Percentiles rank a stretch among this genome's conserved stretches.
These are phyloP conservation scores for Metschnikowia koreensis DNA, from an alignment of 805 yeast genomes.

Conservation along the genomic window DNA sequence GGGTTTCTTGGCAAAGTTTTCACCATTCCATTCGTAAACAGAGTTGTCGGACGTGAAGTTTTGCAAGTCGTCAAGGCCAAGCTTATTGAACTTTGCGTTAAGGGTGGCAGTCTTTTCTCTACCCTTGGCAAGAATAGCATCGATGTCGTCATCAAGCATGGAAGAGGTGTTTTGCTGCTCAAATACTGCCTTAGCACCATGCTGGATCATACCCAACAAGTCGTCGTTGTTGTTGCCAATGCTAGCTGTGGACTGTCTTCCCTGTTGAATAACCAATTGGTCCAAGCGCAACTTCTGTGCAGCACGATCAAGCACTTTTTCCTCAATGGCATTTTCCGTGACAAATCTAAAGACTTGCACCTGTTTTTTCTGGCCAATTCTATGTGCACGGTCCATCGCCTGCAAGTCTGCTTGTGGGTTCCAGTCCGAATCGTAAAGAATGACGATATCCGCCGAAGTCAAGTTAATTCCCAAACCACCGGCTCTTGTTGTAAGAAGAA, in stretches of 20 bases:
- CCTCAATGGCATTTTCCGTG: slow-evolving; percentile 94
- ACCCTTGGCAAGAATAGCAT: slow-evolving; percentile 75
- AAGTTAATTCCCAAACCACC: slow-evolving; percentile 95
- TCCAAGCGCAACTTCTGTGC: slow-evolving; percentile 90
- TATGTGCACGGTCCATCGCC: slow-evolving; percentile 97
- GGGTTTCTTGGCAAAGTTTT: slow-evolving; percentile 64
- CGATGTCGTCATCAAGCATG: slow-evolving; percentile 68
- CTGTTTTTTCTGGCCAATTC: slow-evolving; percentile 96
- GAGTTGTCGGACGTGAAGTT: slow-evolving; percentile 84
- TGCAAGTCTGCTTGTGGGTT: slow-evolving; percentile 97
- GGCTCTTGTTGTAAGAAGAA: slow-evolving; percentile 88
- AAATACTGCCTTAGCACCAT: slow-evolving; percentile 89
- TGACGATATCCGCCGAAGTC: slow-evolving; percentile 88
- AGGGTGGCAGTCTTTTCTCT: slow-evolving; percentile 76
- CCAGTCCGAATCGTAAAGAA: slow-evolving; percentile 93
- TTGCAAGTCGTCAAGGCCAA: slow-evolving; percentile 92
- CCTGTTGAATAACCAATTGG: slow-evolving; percentile 94
- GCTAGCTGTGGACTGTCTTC: slow-evolving; percentile 37
- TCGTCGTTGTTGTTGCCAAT: slow-evolving; percentile 76
- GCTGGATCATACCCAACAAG: slow-evolving; percentile 91
- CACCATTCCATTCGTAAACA: slow-evolving; percentile 97
- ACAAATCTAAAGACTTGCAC: slow-evolving; percentile 90
- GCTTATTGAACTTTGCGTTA: slow-evolving; percentile 76
- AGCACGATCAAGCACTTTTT: slow-evolving; percentile 92
- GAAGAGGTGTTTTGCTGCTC: slow-evolving; percentile 41